Percentiles rank a stretch among this genome's conserved stretches.
Evolutionary conservation across 2,329 filamentous ascomycete species (phyloP).

Genomic region (Fusarium tuaranense): DNA sequence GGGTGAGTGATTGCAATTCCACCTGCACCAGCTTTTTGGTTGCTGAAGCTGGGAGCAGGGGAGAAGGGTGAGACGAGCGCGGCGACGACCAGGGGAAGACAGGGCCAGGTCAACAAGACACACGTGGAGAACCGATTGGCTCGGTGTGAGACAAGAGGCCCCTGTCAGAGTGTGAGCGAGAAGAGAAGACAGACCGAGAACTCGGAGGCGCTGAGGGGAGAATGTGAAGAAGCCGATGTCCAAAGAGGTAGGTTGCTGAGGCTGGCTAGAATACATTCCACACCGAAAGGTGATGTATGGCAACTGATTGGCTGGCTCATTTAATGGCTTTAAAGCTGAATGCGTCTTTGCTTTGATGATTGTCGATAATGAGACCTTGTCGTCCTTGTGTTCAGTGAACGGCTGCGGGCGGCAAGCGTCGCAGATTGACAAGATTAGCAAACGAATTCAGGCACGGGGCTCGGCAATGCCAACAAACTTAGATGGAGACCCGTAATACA

Average conservation of each 20-base stretch:
- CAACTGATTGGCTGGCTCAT: slow-evolving; percentile 6
- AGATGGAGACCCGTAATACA: slow-evolving; percentile 26
- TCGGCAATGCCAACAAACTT: slow-evolving; percentile 16
- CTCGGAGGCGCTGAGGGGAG: slow-evolving; percentile 10
- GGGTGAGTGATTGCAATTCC: neutral
- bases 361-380: slow-evolving; percentile 10
- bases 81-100: slow-evolving; percentile 5
- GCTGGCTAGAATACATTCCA: slow-evolving; percentile 18
- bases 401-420: slow-evolving; percentile 28
- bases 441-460: slow-evolving; percentile 29
- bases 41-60: neutral
- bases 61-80: slow-evolving; percentile 2
- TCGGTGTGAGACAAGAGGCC: slow-evolving; percentile 11
- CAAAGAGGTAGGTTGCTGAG: slow-evolving; percentile 13
- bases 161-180: slow-evolving; percentile 25
- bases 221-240: slow-evolving; percentile 19
- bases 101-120: slow-evolving; percentile 12
- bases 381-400: slow-evolving; percentile 13
- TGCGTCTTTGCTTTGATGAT: neutral
- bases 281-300: slow-evolving; percentile 14
- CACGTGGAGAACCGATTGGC: slow-evolving; percentile 40
- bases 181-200: slow-evolving; percentile 15
- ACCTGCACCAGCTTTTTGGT: neutral
- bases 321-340: neutral
- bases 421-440: slow-evolving; percentile 35